Conservation (phyloP, 805 yeast genomes). For the Yamadazyma insecticola region DNA sequence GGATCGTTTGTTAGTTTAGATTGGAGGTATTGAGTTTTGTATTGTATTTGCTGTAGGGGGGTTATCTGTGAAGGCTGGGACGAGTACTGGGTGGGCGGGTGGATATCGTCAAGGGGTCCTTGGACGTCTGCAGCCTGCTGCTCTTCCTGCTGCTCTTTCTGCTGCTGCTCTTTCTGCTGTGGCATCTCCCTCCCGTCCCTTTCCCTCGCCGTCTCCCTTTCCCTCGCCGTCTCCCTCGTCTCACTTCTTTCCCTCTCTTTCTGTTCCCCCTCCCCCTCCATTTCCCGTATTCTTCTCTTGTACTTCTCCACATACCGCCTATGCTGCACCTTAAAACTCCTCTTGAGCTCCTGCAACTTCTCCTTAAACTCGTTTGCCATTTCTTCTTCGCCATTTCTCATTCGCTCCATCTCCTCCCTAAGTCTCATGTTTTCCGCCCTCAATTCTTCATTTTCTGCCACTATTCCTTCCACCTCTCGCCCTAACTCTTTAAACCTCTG, state of each 20-base stretch:
- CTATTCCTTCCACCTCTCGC: background rate
- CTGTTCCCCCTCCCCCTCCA: background rate
- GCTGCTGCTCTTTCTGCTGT: constrained; percentile 1
- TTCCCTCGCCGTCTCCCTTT: background rate
- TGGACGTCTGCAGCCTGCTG: background rate
- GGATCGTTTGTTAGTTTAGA: constrained; percentile 16
- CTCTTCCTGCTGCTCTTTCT: background rate
- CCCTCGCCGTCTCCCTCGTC: background rate
- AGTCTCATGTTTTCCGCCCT: constrained; percentile 16
- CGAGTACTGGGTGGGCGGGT: background rate
- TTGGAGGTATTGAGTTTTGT: constrained; percentile 20
- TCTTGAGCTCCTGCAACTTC: constrained; percentile 8
- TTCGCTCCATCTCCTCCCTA: constrained; percentile 6
- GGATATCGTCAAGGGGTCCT: background rate
- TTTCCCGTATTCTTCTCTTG: constrained; percentile 5
- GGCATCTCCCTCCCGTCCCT: too few relatives aligned
- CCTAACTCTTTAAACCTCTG: constrained; percentile 2
- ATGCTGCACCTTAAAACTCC: constrained; percentile 8
- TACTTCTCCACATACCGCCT: constrained; percentile 9
- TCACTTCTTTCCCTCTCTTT: background rate
- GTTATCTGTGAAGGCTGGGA: constrained; percentile 12
- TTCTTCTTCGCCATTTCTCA: constrained; percentile 2
- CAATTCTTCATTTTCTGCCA: constrained; percentile 3
- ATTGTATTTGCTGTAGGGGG: constrained; percentile 29
- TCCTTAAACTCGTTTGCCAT: constrained; percentile 2